A percentile compares a stretch with the other conserved stretches of the same genome.
Evolutionary conservation across 169 alveolate genomes (phyloP).

Genomic region (Cryptosporidium viatorum): DNA sequence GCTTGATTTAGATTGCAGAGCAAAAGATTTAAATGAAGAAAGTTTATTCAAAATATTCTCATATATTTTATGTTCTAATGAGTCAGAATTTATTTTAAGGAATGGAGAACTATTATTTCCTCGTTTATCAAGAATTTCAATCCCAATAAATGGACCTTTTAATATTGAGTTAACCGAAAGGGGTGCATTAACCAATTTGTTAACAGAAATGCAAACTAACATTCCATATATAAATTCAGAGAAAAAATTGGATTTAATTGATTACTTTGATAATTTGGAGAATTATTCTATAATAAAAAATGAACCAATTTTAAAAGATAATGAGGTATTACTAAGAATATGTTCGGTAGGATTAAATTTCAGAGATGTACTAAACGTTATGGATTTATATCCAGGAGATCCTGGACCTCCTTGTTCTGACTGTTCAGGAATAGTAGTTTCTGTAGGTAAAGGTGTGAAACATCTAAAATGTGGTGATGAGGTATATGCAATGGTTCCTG

Average conservation of each 20-base stretch:
- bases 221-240: constrained; percentile 11
- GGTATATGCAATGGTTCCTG: constrained; percentile 76
- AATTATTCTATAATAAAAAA: not conserved
- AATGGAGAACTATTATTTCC: constrained; percentile 19
- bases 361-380: constrained; percentile 79
- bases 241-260: constrained; percentile 4
- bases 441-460: constrained; percentile 53
- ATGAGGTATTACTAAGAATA: constrained; percentile 77
- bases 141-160: constrained; percentile 27
- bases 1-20: constrained; percentile 26
- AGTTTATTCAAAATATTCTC: not conserved
- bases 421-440: constrained; percentile 62
- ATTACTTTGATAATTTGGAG: constrained; percentile 8
- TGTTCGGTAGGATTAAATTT: constrained; percentile 81
- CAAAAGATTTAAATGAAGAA: not conserved
- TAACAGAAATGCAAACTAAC: not conserved
- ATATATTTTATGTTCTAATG: constrained; percentile 6
- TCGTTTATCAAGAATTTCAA: not conserved
- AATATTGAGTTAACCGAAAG: constrained; percentile 31
- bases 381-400: constrained; percentile 71
- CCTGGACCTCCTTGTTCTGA: constrained; percentile 76
- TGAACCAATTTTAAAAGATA: constrained; percentile 7
- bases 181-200: constrained; percentile 65
- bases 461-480: constrained; percentile 66
- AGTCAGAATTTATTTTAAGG: constrained; percentile 42